Evolutionary conservation across 2,329 filamentous ascomycete species (phyloP).

Genomic region (Ophioceras dolichostomum): DNA sequence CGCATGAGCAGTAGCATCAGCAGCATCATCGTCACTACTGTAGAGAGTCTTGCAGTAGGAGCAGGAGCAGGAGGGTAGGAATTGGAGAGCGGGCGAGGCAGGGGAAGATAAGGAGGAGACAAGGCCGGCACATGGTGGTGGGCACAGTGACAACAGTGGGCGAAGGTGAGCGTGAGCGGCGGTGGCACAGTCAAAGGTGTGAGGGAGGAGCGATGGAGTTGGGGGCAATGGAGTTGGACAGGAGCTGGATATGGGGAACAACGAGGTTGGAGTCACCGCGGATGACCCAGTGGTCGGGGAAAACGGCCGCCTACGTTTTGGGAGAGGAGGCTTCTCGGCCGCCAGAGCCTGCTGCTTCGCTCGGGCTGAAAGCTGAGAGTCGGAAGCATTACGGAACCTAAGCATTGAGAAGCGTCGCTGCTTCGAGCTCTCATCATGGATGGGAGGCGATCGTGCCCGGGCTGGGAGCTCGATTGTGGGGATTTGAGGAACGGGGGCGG

Average conservation of each 20-base stretch:
- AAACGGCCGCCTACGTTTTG: constrained; percentile 33
- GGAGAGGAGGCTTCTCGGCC: constrained; percentile 43
- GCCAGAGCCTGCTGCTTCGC: constrained; percentile 53
- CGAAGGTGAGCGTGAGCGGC: too few relatives aligned
- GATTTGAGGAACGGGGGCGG: constrained; percentile 8
- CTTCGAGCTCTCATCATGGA: constrained; percentile 42
- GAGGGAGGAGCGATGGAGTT: too few relatives aligned
- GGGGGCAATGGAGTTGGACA: too few relatives aligned
- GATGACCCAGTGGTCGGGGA: constrained; percentile 4
- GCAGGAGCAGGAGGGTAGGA: background rate
- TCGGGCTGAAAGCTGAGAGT: constrained; percentile 71
- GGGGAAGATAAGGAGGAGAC: background rate
- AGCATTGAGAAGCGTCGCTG: constrained; percentile 58
- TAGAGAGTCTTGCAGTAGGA: too few relatives aligned
- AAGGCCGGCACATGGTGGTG: too few relatives aligned
- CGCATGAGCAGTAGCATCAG: too few relatives aligned
- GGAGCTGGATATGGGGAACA: too few relatives aligned
- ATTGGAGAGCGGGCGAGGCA: constrained; percentile 1
- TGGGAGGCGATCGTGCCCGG: constrained; percentile 34
- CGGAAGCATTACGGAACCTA: constrained; percentile 83
- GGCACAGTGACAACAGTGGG: too few relatives aligned
- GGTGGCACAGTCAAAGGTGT: too few relatives aligned
- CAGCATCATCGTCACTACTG: too few relatives aligned
- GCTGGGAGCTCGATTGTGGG: constrained; percentile 11
- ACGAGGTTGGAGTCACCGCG: background rate